These are phyloP conservation scores for Dictyophora rubrovolvata DNA, from an alignment of 768 basidiomycete genomes.

Conservation along the genomic window DNA sequence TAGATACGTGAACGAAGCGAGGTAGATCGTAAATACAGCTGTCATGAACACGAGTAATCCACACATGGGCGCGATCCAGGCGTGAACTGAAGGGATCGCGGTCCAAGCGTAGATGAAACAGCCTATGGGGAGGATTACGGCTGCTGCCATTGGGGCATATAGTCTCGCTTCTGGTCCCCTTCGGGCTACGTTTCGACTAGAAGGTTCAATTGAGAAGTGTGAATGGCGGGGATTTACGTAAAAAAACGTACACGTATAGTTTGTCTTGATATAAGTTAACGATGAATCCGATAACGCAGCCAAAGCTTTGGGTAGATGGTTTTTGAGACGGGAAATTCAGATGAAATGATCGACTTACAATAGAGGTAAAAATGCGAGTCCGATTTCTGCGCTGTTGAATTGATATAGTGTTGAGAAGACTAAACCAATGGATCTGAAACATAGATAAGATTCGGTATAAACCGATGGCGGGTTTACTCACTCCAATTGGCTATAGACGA, in stretches of 20 bases:
- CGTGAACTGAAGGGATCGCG: constrained; percentile 13
- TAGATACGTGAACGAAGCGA: constrained; percentile 48
- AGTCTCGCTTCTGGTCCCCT: constrained; percentile 50
- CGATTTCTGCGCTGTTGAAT: constrained; percentile 23
- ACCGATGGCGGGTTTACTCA: neutral
- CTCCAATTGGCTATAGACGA: constrained; percentile 25
- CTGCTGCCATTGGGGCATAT: constrained; percentile 45
- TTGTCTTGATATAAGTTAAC: constrained; percentile 12
- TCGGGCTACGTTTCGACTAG: constrained; percentile 12
- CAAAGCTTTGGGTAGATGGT: constrained; percentile 16
- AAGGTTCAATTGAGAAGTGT: neutral
- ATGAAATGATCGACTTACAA: constrained; percentile 16
- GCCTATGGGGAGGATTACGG: constrained; percentile 21
- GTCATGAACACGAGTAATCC: constrained; percentile 33
- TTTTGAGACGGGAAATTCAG: constrained; percentile 15
- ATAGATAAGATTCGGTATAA: neutral
- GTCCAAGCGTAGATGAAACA: constrained; percentile 25
- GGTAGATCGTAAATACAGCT: constrained; percentile 26
- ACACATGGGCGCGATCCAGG: constrained; percentile 26
- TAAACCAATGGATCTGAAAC: constrained; percentile 16
- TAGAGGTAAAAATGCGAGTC: constrained; percentile 23
- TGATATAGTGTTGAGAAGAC: constrained; percentile 23
- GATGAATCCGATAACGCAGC: constrained; percentile 11
- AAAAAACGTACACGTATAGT: constrained; percentile 9
- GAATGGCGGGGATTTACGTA: too few species aligned